These are phyloP conservation scores for Narthecium ossifragum DNA, from an alignment of 106 monocot species.

Conservation along the genomic window DNA sequence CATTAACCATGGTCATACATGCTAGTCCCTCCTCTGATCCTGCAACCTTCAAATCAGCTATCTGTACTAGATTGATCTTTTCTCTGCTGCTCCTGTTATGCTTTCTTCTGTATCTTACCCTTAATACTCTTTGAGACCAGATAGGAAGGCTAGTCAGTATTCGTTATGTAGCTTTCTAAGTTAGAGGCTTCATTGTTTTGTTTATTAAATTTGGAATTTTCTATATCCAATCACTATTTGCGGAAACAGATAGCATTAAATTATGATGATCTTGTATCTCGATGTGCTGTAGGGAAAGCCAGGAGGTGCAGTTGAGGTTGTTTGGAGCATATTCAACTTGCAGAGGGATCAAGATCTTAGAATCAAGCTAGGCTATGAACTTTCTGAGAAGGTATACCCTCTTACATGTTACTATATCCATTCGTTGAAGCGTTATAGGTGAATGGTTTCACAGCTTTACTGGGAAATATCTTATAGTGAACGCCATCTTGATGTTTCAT, in stretches of 20 bases:
- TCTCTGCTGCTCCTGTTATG: too few species aligned
- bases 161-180: neutral
- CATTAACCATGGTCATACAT: too few species aligned
- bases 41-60: too few species aligned
- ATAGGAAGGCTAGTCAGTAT: neutral
- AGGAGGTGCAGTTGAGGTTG: slow-evolving; percentile 59
- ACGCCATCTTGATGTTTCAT: too few species aligned
- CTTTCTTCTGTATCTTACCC: neutral
- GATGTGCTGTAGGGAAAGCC: slow-evolving; percentile 32
- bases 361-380: slow-evolving; percentile 77
- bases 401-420: neutral
- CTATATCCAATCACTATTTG: neutral
- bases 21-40: too few species aligned
- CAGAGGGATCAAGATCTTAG: slow-evolving; percentile 92
- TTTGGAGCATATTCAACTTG: slow-evolving; percentile 73
- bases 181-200: neutral
- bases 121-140: neutral
- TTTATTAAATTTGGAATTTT: neutral
- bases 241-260: too few species aligned
- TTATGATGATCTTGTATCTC: neutral
- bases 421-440: neutral
- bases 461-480: too few species aligned
- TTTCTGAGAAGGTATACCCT: slow-evolving; percentile 54
- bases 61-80: too few species aligned
- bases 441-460: neutral